Evolutionary conservation across 108 stramenopile species (phyloP), one percentile per base, ranked within the genome.

Genomic region (Conticribra weissflogii): DNA sequence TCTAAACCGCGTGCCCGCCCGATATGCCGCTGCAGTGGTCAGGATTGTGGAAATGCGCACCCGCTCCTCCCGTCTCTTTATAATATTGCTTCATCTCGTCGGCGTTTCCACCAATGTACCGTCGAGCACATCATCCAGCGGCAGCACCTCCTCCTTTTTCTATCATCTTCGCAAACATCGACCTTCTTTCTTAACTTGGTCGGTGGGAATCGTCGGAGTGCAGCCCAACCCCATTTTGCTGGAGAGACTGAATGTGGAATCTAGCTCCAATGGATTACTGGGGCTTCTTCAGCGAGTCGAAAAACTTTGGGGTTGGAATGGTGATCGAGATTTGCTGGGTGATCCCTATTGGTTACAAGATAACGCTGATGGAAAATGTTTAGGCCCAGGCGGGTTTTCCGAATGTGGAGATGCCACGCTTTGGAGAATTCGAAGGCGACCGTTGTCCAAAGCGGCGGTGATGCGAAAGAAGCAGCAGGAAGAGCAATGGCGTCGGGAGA

Each of bases 381-480:
- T 92, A 24, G 87, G 88, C 9, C 85, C 88, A 2, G 83, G 64
- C 22, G 59, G 49, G 22, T 92, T 88, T 68, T 70, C 83, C 5
- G 88, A 89, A 55, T 92, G 91, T 72, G 91, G 91, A 1, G 91
- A 92, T 73, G 82, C 88, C 12, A 88, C 86, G n/a, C 59, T 91
- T 5, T 92, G 91, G 91, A 72, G 78, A 27, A 29, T 83, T 27
- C 64, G 75, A 27, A 46, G 82, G 47, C 25, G 63, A 33, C 77
- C 65, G 0, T 71, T 71, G 73, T 55, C 72, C 21, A 65, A 59
- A 52, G 55, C 23, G 56, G 47, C 61, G 51, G 36, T 54, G 45
- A 27, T 59, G 31, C 62, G 66, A 21, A 69, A 65, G 54, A 44
- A 36, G 54, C 31, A 66, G 8, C 22, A 66, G 29, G 51, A 53